These are phyloP conservation scores for Flaveria trinervia DNA, from an alignment of 129 eudicot species.

Conservation along the genomic window DNA sequence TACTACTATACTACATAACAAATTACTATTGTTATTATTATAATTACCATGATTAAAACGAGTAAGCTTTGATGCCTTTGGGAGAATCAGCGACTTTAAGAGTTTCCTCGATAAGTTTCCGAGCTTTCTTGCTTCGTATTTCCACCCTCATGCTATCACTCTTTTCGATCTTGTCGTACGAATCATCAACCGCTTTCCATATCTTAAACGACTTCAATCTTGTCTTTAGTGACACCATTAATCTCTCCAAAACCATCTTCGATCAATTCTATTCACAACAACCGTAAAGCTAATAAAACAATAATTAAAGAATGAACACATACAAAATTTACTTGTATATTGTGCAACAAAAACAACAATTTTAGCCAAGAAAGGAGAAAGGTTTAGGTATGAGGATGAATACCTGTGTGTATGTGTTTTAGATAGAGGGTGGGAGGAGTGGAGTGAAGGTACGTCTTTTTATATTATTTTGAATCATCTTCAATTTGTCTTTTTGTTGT, in stretches of 20 bases:
- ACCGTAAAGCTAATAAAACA: background rate
- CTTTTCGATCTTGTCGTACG: constrained; percentile 57
- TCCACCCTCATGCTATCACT: constrained; percentile 70
- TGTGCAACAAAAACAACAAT: background rate
- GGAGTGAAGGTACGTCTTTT: constrained; percentile 17
- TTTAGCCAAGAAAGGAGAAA: background rate
- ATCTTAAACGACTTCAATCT: constrained; percentile 39
- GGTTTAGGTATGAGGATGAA: background rate
- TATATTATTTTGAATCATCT: constrained; percentile 21
- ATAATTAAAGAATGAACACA: background rate
- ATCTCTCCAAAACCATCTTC: constrained; percentile 46
- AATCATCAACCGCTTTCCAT: constrained; percentile 34
- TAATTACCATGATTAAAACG: constrained; percentile 24
- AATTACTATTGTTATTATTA: background rate
- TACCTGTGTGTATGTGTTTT: constrained; percentile 25
- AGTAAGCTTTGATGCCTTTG: constrained; percentile 38
- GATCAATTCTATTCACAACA: background rate
- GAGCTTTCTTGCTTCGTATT: constrained; percentile 54
- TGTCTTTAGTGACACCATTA: constrained; percentile 42
- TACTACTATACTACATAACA: background rate
- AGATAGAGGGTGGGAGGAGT: constrained; percentile 16
- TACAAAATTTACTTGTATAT: background rate
- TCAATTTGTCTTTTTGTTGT: background rate
- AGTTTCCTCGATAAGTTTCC: constrained; percentile 53
- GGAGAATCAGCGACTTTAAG: constrained; percentile 63